These are phyloP conservation scores for Penicillium atrosanguineum DNA, from an alignment of 495 filamentous ascomycete genomes.

Conservation along the genomic window DNA sequence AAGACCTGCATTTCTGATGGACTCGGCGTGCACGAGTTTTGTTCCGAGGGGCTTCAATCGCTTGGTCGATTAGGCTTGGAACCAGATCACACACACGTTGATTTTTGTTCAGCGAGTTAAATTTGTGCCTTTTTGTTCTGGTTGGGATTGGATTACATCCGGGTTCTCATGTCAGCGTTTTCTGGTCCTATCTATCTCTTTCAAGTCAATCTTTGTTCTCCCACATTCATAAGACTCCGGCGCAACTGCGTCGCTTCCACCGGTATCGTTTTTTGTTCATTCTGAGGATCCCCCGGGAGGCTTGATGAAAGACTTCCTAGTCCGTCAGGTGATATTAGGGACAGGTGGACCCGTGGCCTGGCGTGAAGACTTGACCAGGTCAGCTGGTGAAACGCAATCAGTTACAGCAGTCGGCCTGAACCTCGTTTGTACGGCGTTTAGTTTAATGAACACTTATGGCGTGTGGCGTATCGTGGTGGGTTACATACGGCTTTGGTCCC, in stretches of 20 bases:
- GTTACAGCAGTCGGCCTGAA: not conserved
- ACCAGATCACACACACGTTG: not conserved
- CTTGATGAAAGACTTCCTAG: not conserved
- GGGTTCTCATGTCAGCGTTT: constrained; percentile 5
- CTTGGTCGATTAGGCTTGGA: not conserved
- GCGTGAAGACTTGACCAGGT: not conserved
- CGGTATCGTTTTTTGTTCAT: not conserved
- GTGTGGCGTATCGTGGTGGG: not conserved
- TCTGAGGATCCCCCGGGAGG: not conserved
- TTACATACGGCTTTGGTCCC: too few species aligned
- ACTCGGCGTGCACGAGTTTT: not conserved
- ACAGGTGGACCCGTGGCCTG: not conserved
- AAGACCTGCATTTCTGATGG: constrained; percentile 14
- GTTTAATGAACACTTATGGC: not conserved
- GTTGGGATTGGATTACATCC: not conserved
- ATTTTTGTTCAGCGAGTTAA: not conserved
- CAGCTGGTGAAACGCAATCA: not conserved
- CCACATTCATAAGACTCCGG: not conserved
- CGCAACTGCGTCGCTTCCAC: not conserved
- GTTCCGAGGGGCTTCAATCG: not conserved
- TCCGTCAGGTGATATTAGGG: not conserved
- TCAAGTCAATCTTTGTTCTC: not conserved
- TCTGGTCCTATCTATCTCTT: not conserved
- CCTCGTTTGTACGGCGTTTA: not conserved
- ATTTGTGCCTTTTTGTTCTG: constrained; percentile 1